A percentile compares a stretch with the other conserved stretches of the same genome.
Conservation (phyloP, 2,329 filamentous ascomycete species). For the Ophiostoma novo-ulmi region DNA sequence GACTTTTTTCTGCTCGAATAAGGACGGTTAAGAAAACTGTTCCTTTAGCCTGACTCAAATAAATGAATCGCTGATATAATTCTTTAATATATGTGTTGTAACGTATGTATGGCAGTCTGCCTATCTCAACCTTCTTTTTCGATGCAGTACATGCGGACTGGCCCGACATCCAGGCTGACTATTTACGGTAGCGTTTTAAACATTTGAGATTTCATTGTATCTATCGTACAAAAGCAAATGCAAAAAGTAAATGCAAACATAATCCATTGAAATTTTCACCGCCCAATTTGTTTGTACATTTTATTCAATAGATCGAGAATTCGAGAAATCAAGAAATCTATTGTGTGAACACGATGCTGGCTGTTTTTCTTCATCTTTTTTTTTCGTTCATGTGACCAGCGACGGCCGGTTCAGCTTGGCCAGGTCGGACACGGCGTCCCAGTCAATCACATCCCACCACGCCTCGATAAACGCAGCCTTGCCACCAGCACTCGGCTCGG, state of each 20-base stretch:
- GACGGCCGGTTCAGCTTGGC: constrained; percentile 33
- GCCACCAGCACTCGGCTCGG: constrained; percentile 53
- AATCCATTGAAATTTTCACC: not conserved
- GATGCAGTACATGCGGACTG: no score
- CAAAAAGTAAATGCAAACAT: constrained; percentile 1
- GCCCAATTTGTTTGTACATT: not conserved
- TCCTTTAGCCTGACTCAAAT: no score
- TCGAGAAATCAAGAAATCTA: not conserved
- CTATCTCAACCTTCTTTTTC: no score
- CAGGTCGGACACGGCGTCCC: constrained; percentile 61
- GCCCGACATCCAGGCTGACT: no score
- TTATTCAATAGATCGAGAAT: not conserved
- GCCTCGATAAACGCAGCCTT: constrained; percentile 70
- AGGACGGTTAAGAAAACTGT: no score
- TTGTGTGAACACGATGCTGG: not conserved
- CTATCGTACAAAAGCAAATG: constrained; percentile 1
- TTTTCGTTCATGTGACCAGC: constrained; percentile 23
- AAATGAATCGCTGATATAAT: no score
- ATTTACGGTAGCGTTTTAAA: no score
- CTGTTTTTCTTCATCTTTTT: not conserved
- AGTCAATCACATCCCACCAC: constrained; percentile 89
- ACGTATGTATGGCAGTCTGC: no score
- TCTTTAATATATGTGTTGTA: no score
- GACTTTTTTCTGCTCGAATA: no score
- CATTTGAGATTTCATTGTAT: not conserved